phyloP scores from a whole-genome alignment of 75 land plant genomes.

The Cunninghamia lanceolata region DNA sequence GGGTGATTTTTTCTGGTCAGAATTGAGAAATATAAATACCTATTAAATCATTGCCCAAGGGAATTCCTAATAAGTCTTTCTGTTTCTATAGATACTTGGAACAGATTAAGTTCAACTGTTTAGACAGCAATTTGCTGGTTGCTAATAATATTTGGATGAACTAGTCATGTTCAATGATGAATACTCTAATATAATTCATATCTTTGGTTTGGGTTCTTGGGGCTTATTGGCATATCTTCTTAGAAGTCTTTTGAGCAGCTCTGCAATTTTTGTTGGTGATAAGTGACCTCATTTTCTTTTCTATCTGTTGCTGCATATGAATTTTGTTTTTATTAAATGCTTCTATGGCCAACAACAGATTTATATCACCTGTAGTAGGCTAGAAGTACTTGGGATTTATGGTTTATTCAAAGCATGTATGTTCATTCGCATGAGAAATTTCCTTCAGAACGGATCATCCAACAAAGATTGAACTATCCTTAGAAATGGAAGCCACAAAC shows the following conservation, averaged over 20 bases:
- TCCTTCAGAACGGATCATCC: neutral
- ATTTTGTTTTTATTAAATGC: neutral
- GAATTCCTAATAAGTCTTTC: neutral
- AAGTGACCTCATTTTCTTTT: neutral
- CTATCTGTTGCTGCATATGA: neutral
- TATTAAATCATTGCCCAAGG: neutral
- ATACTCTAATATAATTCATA: neutral
- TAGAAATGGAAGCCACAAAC: neutral
- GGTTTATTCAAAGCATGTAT: neutral
- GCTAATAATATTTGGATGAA: neutral
- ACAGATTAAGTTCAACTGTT: neutral
- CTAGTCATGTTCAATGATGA: neutral
- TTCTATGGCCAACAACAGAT: neutral
- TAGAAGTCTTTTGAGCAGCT: neutral
- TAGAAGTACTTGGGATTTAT: neutral
- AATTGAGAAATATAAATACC: neutral
- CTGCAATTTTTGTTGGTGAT: neutral
- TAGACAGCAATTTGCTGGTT: no score
- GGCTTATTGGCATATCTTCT: neutral
- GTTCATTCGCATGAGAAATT: neutral
- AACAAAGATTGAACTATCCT: neutral
- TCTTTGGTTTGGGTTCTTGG: neutral
- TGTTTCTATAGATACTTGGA: neutral
- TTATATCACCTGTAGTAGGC: neutral
- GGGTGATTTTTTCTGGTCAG: neutral